Conservation (phyloP, 176 grass and related monocot genomes). For the Carex littledalei region DNA sequence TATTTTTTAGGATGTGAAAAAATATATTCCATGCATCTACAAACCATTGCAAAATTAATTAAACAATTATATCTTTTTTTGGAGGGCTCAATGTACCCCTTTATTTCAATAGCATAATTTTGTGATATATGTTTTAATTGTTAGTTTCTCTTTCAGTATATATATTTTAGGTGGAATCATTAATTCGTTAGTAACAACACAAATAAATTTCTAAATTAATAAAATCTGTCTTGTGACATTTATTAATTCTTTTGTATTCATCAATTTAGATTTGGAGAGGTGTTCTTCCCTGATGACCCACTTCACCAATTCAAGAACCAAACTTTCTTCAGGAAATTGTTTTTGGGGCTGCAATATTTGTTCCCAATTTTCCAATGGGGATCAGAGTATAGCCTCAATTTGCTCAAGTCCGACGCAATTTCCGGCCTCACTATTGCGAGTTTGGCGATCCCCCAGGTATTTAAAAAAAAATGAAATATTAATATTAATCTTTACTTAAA, state of each 20-base stretch:
- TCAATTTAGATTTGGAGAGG: slow-evolving; percentile 39
- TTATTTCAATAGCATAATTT: not conserved
- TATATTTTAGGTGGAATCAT: not conserved
- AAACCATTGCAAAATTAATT: not conserved
- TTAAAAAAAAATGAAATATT: not conserved
- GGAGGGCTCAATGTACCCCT: not conserved
- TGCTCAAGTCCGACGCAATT: slow-evolving; percentile 88
- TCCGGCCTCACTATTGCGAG: slow-evolving; percentile 98
- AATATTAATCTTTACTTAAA: not conserved
- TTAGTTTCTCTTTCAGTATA: too few species aligned
- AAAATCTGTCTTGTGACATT: not conserved
- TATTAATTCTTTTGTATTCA: not conserved
- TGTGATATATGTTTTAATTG: not conserved
- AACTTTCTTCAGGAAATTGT: slow-evolving; percentile 41
- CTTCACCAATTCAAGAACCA: slow-evolving; percentile 95
- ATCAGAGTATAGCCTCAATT: slow-evolving; percentile 54
- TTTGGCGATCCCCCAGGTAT: slow-evolving; percentile 92
- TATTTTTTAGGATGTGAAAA: not conserved
- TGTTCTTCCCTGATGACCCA: slow-evolving; percentile 97
- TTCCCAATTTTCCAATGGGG: slow-evolving; percentile 96
- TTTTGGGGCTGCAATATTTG: slow-evolving; percentile 71
- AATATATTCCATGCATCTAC: not conserved
- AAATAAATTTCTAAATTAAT: not conserved
- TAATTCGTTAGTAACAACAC: not conserved
- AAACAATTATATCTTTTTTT: not conserved